Base-by-base conservation (phyloP, 306 rosid species). In the Castanospermum australe region DNA sequence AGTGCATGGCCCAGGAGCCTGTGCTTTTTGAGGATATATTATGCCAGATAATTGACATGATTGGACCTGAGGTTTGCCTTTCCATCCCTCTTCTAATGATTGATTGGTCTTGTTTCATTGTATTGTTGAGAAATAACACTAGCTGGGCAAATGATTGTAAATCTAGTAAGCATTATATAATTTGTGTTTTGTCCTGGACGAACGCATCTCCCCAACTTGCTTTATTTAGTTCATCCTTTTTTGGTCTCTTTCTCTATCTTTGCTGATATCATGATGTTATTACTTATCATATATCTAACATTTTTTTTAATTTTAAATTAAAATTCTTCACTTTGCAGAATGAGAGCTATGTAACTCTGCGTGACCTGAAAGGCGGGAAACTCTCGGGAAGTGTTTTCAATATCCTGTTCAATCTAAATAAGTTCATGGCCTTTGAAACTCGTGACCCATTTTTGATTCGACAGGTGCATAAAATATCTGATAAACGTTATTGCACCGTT, bases 1-100 rank as follows among this genome's bases (percentile, higher is more conserved):
- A 96, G 79, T 96, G 99, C 90, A 93, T 96, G 99, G 99, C 99
- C 73, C 99, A 96, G 75, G 99, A 96, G 77, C 99, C 98, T 64
- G 99, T 96, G 75, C 97, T 96, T 65, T 96, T 96, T 82, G 99
- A 96, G 90, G 99, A 96, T 88, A 93, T 96, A 73, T 84, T 96
- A 80, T 96, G 99, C 86, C 99, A 96, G 83, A 90, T 93, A 73
- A 90, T 96, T 82, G 99, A 96, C 87, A 96, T 96, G 99, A 84
- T 96, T 86, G 87, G 84, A 86, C 91, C 98, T 50, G 92, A 96
- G 99, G 99, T 96, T 82, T 60, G 83, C 76, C 61, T 87, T 85
- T 25, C 64, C 76, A 67, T 59, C 11, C 74, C 76, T 63, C 57
- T 77, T 76, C 79, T 48, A 9, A 32, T 79, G 57, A 68, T 44